These are phyloP conservation scores for Oryza brachyantha DNA, from an alignment of 176 grass and related monocot genomes.

Conservation along the genomic window DNA sequence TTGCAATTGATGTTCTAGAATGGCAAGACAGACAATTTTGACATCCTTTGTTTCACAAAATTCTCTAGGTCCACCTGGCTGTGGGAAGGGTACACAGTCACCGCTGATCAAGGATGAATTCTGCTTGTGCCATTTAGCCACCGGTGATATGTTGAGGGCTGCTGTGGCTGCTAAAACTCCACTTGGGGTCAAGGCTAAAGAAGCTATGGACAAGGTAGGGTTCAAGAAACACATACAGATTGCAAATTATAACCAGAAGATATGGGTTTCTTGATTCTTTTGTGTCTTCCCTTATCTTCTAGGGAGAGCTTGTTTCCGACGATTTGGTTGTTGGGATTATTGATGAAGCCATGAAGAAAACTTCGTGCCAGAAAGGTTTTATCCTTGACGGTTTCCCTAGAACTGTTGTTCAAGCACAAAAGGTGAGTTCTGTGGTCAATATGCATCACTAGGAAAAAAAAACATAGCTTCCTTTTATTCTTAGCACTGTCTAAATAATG, in stretches of 20 bases:
- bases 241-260: conserved; percentile 3
- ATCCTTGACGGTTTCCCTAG: conserved; percentile 97
- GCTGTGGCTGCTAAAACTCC: conserved; percentile 90
- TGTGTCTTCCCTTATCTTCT: conserved; percentile 30
- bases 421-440: conserved; percentile 41
- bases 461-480: background rate
- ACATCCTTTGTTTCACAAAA: background rate
- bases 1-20: background rate
- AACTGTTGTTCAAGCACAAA: conserved; percentile 89
- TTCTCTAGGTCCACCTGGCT: conserved; percentile 82
- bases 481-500: conserved; percentile 3
- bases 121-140: conserved; percentile 95
- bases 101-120: conserved; percentile 92
- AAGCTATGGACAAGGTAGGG: conserved; percentile 82
- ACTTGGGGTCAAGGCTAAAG: conserved; percentile 93
- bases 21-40: background rate
- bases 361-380: conserved; percentile 98
- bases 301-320: conserved; percentile 97
- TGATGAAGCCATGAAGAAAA: conserved; percentile 95
- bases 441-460: background rate
- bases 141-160: conserved; percentile 97
- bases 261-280: conserved; percentile 6
- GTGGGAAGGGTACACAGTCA: conserved; percentile 93
- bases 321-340: conserved; percentile 96
- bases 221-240: conserved; percentile 2